These are phyloP conservation scores for Penicillium riverlandense DNA, from an alignment of 495 filamentous ascomycete genomes.

Conservation along the genomic window DNA sequence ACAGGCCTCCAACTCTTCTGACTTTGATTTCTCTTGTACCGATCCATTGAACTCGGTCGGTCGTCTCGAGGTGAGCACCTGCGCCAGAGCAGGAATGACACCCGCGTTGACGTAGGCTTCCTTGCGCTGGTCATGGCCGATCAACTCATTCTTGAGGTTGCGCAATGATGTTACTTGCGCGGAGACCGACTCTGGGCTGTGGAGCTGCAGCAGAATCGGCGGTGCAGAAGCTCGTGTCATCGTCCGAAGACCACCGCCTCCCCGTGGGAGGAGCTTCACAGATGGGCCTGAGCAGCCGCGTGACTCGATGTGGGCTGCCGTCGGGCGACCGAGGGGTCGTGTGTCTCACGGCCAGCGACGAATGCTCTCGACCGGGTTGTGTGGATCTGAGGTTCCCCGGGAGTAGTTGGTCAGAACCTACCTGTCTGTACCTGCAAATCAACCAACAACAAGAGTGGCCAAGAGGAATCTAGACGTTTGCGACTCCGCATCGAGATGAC, in stretches of 20 bases:
- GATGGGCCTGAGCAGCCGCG: not conserved
- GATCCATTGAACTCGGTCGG: slow-evolving; percentile 29
- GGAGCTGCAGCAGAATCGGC: slow-evolving; percentile 56
- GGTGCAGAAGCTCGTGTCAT: slow-evolving; percentile 44
- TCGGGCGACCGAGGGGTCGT: slow-evolving; percentile 3
- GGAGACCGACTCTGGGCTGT: slow-evolving; percentile 49
- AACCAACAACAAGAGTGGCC: too few species aligned
- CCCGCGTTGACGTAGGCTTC: slow-evolving; percentile 64
- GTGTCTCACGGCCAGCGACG: not conserved
- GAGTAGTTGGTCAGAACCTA: too few species aligned
- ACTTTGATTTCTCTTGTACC: slow-evolving; percentile 11
- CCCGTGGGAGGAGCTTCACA: slow-evolving; percentile 9
- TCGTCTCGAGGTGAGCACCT: slow-evolving; percentile 42
- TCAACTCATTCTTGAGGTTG: slow-evolving; percentile 76
- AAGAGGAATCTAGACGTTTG: not conserved
- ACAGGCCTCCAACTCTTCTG: slow-evolving; percentile 55
- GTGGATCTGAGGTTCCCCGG: too few species aligned
- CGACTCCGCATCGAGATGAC: slow-evolving; percentile 14
- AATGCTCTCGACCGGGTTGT: too few species aligned
- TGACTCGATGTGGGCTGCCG: slow-evolving; percentile 2
- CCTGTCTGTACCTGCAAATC: too few species aligned
- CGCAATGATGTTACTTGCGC: slow-evolving; percentile 60
- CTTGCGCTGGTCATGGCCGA: slow-evolving; percentile 85
- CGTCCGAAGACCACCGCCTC: slow-evolving; percentile 29
- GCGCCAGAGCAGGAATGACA: slow-evolving; percentile 59